A percentile compares a stretch with the other conserved stretches of the same genome.
phyloP scores from a whole-genome alignment of 768 basidiomycete genomes.

The Saitozyma podzolica region DNA sequence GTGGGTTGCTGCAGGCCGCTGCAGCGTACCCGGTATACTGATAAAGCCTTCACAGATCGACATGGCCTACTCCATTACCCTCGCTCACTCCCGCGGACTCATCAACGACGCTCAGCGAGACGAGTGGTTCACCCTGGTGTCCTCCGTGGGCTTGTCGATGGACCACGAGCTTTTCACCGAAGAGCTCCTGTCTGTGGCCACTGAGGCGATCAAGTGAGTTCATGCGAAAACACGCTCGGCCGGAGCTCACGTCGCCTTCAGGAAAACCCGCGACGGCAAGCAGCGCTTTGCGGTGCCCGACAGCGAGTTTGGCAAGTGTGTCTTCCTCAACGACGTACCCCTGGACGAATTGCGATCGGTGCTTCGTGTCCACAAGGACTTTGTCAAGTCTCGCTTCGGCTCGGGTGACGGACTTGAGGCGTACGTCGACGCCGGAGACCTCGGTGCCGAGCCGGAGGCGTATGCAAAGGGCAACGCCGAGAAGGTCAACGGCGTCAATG shows the following conservation, averaged over 20 bases:
- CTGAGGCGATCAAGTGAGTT: slow-evolving; percentile 50
- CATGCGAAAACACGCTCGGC: neutral
- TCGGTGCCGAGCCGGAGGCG: slow-evolving; percentile 49
- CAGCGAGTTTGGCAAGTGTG: slow-evolving; percentile 50
- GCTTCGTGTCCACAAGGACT: slow-evolving; percentile 51
- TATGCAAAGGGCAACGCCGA: slow-evolving; percentile 28
- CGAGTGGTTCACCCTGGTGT: slow-evolving; percentile 50
- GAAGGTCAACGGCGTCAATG: slow-evolving; percentile 7
- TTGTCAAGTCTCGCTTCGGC: slow-evolving; percentile 43
- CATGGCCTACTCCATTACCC: slow-evolving; percentile 54
- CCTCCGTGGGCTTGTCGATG: slow-evolving; percentile 50
- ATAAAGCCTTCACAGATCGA: slow-evolving; percentile 38
- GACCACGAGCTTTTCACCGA: slow-evolving; percentile 52
- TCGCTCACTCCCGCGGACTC: slow-evolving; percentile 51
- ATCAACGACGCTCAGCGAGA: slow-evolving; percentile 51
- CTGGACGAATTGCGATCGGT: slow-evolving; percentile 47
- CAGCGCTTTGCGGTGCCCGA: slow-evolving; percentile 53
- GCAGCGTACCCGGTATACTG: neutral
- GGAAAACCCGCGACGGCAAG: slow-evolving; percentile 50
- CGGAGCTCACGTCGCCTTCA: neutral
- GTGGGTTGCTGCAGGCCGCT: slow-evolving; percentile 4
- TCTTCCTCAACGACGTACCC: slow-evolving; percentile 54
- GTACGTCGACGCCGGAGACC: slow-evolving; percentile 53
- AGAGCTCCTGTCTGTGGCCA: slow-evolving; percentile 47
- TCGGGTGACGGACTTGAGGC: slow-evolving; percentile 51